Evolutionary conservation across 768 basidiomycete species (phyloP).

Genomic region (Pleurotus cornucopiae): DNA sequence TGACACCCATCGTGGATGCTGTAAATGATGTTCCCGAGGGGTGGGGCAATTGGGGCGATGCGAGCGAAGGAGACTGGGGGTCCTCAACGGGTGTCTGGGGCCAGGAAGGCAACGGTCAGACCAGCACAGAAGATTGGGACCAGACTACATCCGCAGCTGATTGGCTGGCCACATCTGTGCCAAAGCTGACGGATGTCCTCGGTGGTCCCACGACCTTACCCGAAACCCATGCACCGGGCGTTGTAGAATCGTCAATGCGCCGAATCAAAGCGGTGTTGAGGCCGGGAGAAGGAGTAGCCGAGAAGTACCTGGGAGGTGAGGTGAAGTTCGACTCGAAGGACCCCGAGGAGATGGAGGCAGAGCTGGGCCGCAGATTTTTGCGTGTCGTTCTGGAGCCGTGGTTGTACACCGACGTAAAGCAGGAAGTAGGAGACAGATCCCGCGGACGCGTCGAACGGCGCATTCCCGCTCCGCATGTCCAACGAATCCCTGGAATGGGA

Average conservation of each 20-base stretch:
- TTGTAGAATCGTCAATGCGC: conserved; percentile 55
- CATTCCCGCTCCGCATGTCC: background rate
- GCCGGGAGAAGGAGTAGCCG: conserved; percentile 18
- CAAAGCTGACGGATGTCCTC: conserved; percentile 26
- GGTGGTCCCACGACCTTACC: conserved; percentile 45
- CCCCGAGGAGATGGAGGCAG: conserved; percentile 36
- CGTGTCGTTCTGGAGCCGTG: conserved; percentile 55
- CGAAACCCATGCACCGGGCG: conserved; percentile 46
- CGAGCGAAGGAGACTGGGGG: background rate
- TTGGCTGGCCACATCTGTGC: background rate
- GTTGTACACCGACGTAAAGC: conserved; percentile 19
- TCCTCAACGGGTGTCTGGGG: background rate
- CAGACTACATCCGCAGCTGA: background rate
- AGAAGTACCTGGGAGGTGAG: background rate
- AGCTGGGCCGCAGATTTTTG: conserved; percentile 41
- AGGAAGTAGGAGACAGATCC: background rate
- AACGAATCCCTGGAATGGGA: background rate
- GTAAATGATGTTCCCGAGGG: conserved; percentile 1
- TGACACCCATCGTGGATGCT: conserved; percentile 10
- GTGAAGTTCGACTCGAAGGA: background rate
- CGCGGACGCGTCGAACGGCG: conserved; percentile 1
- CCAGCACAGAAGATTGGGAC: background rate
- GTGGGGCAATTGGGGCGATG: background rate
- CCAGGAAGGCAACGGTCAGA: background rate
- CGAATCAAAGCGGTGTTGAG: conserved; percentile 36